Base-by-base conservation (phyloP, 208 protist species). In the Wallacemonas collosoma region DNA sequence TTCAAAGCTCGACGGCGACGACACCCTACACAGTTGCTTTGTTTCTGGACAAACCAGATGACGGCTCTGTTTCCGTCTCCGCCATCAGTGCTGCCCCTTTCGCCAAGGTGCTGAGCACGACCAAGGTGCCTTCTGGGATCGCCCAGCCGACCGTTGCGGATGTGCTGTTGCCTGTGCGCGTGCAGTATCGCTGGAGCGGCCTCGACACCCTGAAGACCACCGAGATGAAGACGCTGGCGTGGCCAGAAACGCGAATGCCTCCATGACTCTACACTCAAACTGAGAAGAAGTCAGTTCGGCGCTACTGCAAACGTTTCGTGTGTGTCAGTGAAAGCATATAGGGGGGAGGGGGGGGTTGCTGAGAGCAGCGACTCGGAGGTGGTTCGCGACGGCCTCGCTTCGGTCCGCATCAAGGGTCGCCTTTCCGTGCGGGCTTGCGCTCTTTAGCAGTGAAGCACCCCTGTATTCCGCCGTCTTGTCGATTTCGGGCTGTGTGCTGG, bases 1-100 rank as follows among this genome's bases (percentile, higher is more conserved):
- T 83, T 3, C 45, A 65, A 35, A n/a, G 45, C 53, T 70, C 43
- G n/a, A 67, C 64, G 3, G 3, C 15, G 50, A 63, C 39, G 60
- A 15, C 2, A 9, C 51, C 50, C 35, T 75, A 75, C 55, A 62
- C 66, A 8, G 12, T 75, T 0, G 55, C 71, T 8, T 3, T 53
- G 9, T 63, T 63, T 48, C 6, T 69, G 17, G 53, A n/a, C 12
- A 48, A 53, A 1, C 35, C 71, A 55, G 0, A 58, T n/a, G 53
- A n/a, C 53, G n/a, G 26, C n/a, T 36, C 11, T 8, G 26, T 58
- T 6, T 58, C 53, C 1, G 14, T 58, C 26, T 58, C 53, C 6
- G 6, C 53, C 6, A 1, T 58, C 53, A 58, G 26, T 7, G 53
- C n/a, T 5, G 11, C 53, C 26, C n/a, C 53, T 8, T 58, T 58